phyloP scores from a whole-genome alignment of 2,329 filamentous ascomycete species.

The Neopestalotiopsis sp. region DNA sequence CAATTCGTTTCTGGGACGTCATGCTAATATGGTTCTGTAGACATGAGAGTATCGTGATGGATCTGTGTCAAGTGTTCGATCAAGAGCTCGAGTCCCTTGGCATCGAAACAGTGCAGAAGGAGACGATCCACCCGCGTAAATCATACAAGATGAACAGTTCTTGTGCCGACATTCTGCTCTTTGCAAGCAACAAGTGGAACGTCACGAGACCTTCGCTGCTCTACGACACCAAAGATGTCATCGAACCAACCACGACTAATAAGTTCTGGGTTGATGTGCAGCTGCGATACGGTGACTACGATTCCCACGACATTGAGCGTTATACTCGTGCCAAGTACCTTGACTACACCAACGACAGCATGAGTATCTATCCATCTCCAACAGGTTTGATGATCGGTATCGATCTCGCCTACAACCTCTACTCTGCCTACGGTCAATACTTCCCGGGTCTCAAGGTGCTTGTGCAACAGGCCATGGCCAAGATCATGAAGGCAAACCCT shows the following conservation, averaged over 20 bases:
- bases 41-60: slow-evolving; percentile 70
- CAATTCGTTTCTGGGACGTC: not conserved
- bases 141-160: slow-evolving; percentile 99
- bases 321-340: slow-evolving; percentile 98
- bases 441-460: slow-evolving; percentile 97
- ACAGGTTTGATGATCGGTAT: slow-evolving; percentile 98
- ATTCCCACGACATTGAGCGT: slow-evolving; percentile 97
- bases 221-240: slow-evolving; percentile 95
- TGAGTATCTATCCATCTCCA: slow-evolving; percentile 97
- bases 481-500: slow-evolving; percentile 99
- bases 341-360: slow-evolving; percentile 97
- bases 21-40: not conserved
- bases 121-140: slow-evolving; percentile 98
- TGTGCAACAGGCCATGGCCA: slow-evolving; percentile 97
- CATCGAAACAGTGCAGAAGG: slow-evolving; percentile 97
- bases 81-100: slow-evolving; percentile 94
- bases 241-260: slow-evolving; percentile 93
- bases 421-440: slow-evolving; percentile 97
- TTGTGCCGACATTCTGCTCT: slow-evolving; percentile 94
- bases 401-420: slow-evolving; percentile 96
- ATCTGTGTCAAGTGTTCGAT: slow-evolving; percentile 97
- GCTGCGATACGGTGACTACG: slow-evolving; percentile 95
- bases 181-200: slow-evolving; percentile 99
- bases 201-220: slow-evolving; percentile 91
- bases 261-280: slow-evolving; percentile 99